Evolutionary conservation across 805 yeast genomes (phyloP), one percentile per base, ranked within the genome.

Genomic region (Wickerhamiella sorbophila): DNA sequence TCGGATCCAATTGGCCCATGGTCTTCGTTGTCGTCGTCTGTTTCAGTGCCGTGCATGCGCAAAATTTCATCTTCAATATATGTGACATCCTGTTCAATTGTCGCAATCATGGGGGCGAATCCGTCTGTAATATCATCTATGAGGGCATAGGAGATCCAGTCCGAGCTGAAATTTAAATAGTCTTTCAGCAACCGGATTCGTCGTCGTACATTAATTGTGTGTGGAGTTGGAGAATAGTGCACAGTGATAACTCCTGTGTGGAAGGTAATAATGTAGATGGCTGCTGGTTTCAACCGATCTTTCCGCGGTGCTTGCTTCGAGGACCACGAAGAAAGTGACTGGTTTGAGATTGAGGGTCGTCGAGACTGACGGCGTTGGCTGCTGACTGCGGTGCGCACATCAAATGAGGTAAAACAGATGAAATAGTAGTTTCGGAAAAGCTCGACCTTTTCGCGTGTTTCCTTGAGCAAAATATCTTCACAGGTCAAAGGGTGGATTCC

Each of bases 121-220:
- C 94, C 94, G 66, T 91, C 98, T 0, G 96, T 88, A 48, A 91
- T 84, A 58, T 91, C 97, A 64, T 91, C 98, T 52, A 91, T 84
- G 48, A 91, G 64, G 0, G 97, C 97, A 62, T 91, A 91, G 1
- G 95, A 88, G 36, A 91, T 79, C 98, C 98, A 91, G 59, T 91
- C 97, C 0, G 96, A 76, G 2, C 88, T 75, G 4, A 91, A 94
- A 2, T 83, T 84, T 47, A 91, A 65, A 55, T 87, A 88, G 58
- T 91, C 98, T 47, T 79, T 70, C 48, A 88, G 67, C 48, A 91
- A 64, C 44, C 98, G 69, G 0, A 94, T 94, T 58, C 98, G 74
- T 58, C 97, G 72, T 51, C 98, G 74, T 26, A 91, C 98, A 55
- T 91, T 91, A 38, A 86, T 82, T 0, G 97, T 94, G 60, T 91